phyloP scores from a whole-genome alignment of 768 basidiomycete genomes.

The Hygrocybe punicea region DNA sequence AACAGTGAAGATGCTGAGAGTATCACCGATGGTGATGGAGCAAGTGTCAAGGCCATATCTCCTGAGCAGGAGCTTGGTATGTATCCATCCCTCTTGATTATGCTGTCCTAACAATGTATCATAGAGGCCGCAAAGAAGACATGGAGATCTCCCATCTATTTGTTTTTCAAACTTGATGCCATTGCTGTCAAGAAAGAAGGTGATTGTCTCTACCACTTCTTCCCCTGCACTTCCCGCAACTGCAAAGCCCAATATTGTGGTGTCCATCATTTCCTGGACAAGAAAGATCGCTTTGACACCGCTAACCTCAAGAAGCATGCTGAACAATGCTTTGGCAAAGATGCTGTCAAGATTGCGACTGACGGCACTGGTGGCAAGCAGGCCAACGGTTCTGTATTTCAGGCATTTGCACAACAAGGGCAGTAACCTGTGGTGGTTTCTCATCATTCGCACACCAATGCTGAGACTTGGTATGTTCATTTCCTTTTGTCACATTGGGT shows the following conservation, averaged over 20 bases:
- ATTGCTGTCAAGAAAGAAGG: conserved; percentile 18
- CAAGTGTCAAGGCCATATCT: too few species aligned
- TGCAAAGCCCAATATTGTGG: conserved; percentile 14
- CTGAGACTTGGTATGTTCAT: conserved; percentile 23
- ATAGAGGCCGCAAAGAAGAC: conserved; percentile 21
- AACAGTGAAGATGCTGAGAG: too few species aligned
- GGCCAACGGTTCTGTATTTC: conserved; percentile 22
- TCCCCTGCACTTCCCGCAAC: conserved; percentile 20
- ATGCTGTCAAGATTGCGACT: conserved; percentile 19
- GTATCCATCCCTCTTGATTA: background rate
- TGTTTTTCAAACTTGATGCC: conserved; percentile 21
- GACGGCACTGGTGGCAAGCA: conserved; percentile 7
- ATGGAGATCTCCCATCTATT: conserved; percentile 28
- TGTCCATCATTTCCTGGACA: conserved; percentile 18
- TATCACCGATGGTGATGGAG: too few species aligned
- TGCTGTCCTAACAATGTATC: conserved; percentile 3
- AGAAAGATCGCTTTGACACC: conserved; percentile 25
- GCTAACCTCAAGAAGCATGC: conserved; percentile 30
- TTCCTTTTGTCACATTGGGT: too few species aligned
- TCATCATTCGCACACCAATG: conserved; percentile 23
- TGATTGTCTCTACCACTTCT: conserved; percentile 21
- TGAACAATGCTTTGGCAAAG: conserved; percentile 28
- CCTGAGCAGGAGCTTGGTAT: background rate
- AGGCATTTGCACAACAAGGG: conserved; percentile 24
- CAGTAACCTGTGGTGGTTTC: conserved; percentile 32